These are phyloP conservation scores for Leccinum cinnamomeum DNA, from an alignment of 1,284 basidiomycete genomes.

Conservation along the genomic window DNA sequence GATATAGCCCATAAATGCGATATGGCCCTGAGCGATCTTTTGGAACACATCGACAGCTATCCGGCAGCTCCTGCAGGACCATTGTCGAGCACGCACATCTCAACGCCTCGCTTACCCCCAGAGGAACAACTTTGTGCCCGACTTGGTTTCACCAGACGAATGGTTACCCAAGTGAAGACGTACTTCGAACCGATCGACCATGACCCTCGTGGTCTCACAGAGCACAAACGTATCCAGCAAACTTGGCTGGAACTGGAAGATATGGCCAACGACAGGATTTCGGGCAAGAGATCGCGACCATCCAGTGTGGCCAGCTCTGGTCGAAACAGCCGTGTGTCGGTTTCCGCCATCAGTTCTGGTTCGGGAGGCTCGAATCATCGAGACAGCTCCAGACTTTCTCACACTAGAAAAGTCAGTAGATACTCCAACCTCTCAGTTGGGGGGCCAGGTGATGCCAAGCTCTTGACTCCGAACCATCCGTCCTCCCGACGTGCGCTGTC, in stretches of 20 bases:
- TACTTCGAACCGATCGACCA: constrained; percentile 44
- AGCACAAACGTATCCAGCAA: constrained; percentile 64
- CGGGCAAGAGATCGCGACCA: constrained; percentile 61
- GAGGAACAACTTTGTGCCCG: constrained; percentile 66
- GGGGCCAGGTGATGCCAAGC: constrained; percentile 40
- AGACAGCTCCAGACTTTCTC: constrained; percentile 24
- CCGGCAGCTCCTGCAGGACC: constrained; percentile 56
- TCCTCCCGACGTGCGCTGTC: constrained; percentile 50
- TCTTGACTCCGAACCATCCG: constrained; percentile 48
- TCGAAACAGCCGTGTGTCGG: constrained; percentile 52
- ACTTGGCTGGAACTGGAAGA: constrained; percentile 78
- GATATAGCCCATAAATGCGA: constrained; percentile 59
- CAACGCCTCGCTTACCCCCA: constrained; percentile 44
- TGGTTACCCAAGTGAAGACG: constrained; percentile 47
- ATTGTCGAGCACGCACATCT: constrained; percentile 50
- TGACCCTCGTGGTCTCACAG: constrained; percentile 58
- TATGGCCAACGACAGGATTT: constrained; percentile 69
- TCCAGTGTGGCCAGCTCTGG: constrained; percentile 60
- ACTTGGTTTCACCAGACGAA: constrained; percentile 57
- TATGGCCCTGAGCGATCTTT: constrained; percentile 71
- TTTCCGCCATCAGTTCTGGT: constrained; percentile 30
- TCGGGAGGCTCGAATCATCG: constrained; percentile 26
- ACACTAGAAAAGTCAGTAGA: constrained; percentile 38
- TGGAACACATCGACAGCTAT: constrained; percentile 80
- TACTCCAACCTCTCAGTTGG: constrained; percentile 56